Evolutionary conservation across 495 filamentous ascomycete genomes (phyloP), one percentile per base, ranked within the genome.

Genomic region (Tuber calosporum): DNA sequence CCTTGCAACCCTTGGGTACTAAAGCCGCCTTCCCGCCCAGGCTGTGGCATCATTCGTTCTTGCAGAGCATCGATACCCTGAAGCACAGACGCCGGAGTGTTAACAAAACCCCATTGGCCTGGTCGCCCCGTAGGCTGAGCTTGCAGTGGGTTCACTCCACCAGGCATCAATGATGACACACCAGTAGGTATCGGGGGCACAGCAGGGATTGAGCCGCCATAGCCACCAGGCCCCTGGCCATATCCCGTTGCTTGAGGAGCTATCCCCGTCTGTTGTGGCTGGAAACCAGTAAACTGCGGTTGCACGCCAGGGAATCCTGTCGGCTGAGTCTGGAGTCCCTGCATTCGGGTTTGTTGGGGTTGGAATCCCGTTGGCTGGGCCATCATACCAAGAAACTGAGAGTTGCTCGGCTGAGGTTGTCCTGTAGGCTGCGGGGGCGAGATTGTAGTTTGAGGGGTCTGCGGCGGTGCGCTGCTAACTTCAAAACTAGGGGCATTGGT

Each of bases 51-150:
- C 87, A 99, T 97, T 79, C 93, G 94, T 72, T 93, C 90, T 79
- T 97, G 93, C 75, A 99, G 83, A 15, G 93, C 91, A 73, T 97
- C 93, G 73, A 98, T 94, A 76, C 97, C 97, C 2, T 94, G 96
- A 73, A 99, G 83, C 2, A 94, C 94, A 42, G 90, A 90, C 6
- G 93, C 86, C 1, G 96, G 95, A 38, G 93, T 90, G 83, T 99
- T 99, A 48, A 97, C 94, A 72, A 98, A 88, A 17, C 96, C 96
- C 96, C 96, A 99, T 80, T 98, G 96, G 4, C 96, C 96, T 2
- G 96, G 94, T n/a, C 86, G 83, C 37, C 96, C 96, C 8, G 96
- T 99, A n/a, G 96, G 94, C 80, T 99, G 96, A 38, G 93, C 91
- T 74, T 92, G 93, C 73, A 99, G 81, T 81, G 84, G 72, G 84